Conservation (phyloP, 306 rosid genomes). For the barrel medic (Medicago truncatula) region MtrunA17r5.0-ANR NC_053042.1:5798501-5799000, state of each 20-base stretch:
- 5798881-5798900: too few species aligned
- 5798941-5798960: not conserved
- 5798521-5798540: slow-evolving; percentile 50
- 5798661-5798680: slow-evolving; percentile 33
- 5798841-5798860: not conserved
- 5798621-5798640: slow-evolving; percentile 9
- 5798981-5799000: too few species aligned
- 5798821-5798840: not conserved
- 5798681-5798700: slow-evolving; percentile 46
- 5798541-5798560: not conserved
- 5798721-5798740: slow-evolving; percentile 30
- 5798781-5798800: slow-evolving; percentile 30
- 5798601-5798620: slow-evolving; percentile 33
- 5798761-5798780: slow-evolving; percentile 9
- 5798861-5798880: too few species aligned
- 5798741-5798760: slow-evolving; percentile 38
- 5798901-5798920: not conserved
- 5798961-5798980: too few species aligned
- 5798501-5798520: slow-evolving; percentile 38
- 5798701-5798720: slow-evolving; percentile 30
- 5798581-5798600: slow-evolving; percentile 54
- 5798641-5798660: slow-evolving; percentile 13
- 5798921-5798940: slow-evolving; percentile 1
- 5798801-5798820: slow-evolving; percentile 29
- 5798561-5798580: slow-evolving; percentile 28